Base-by-base conservation (phyloP, 2,329 filamentous ascomycete genomes). In the Camillea tinctor region DNA sequence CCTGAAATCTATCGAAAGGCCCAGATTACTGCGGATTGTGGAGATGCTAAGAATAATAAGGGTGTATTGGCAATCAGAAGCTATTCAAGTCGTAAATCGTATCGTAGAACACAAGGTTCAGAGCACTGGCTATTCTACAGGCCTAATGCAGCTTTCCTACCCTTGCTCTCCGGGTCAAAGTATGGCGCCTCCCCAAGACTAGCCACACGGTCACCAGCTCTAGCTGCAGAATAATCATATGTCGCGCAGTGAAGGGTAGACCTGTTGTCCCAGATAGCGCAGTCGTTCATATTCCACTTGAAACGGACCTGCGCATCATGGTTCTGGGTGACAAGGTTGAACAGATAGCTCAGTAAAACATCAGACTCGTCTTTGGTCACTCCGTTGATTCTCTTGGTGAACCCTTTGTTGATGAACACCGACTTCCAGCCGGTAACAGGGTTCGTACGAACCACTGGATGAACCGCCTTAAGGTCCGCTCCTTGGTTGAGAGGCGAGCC, bases 221-320 rank as follows among this genome's bases (percentile, higher is more conserved):
- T 71, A 23, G 76, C 73, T 11, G 76, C 80, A 26, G 77, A 76
- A 13, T 88, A 89, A 64, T 90, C 88, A 63, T 84, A 87, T 0
- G 85, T 89, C 0, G 85, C 86, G 44, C 81, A 78, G 61, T 81
- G 79, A 64, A 75, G 76, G n/a, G 75, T 81, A 26, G 74, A 79
- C 55, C 80, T 73, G 67, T 90, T 90, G 68, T 90, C 87, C 88
- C 88, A 90, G 64, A 90, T 87, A 1, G 85, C 83, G 4, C 81
- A 68, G 65, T 85, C 81, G 58, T 84, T 83, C 68, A 79, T 74
- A 56, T 73, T 75, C 82, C 82, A 85, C 56, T 76, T 76, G 66
- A 81, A 84, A 3, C 84, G 76, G 8, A 86, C 82, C 66, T 86
- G 83, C 0, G 80, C 75, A 66, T 87, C 84, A 61, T 86, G 83